These are phyloP conservation scores for Bretschneidera sinensis DNA, from an alignment of 345 rosid genomes.

Conservation along the genomic window DNA sequence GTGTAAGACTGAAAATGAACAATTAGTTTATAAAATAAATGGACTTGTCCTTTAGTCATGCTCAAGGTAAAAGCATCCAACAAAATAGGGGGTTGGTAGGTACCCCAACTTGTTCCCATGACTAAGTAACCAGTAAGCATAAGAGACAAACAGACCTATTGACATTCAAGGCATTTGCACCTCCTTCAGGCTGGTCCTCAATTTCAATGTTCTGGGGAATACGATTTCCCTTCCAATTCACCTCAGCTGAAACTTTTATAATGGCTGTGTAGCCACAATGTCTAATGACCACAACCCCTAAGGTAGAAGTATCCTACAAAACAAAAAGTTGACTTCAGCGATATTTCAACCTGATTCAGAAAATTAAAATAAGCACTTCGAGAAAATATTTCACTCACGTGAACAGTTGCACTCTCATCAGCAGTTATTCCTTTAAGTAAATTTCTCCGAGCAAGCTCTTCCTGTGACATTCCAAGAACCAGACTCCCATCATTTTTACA, in stretches of 20 bases:
- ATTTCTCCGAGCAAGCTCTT: slow-evolving; percentile 64
- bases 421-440: slow-evolving; percentile 95
- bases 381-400: slow-evolving; percentile 46
- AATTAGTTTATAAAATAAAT: too few species aligned
- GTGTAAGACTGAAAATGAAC: too few species aligned
- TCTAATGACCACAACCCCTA: slow-evolving; percentile 83
- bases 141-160: slow-evolving; percentile 53
- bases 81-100: background rate
- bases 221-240: slow-evolving; percentile 42
- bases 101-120: background rate
- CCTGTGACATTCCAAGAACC: slow-evolving; percentile 58
- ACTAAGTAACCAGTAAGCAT: slow-evolving; percentile 14
- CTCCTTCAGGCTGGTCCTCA: slow-evolving; percentile 92
- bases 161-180: slow-evolving; percentile 81
- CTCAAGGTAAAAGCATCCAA: background rate
- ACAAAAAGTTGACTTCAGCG: slow-evolving; percentile 25
- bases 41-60: too few species aligned
- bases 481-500: slow-evolving; percentile 64
- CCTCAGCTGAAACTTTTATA: slow-evolving; percentile 62
- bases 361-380: slow-evolving; percentile 16
- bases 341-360: slow-evolving; percentile 23
- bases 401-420: slow-evolving; percentile 93
- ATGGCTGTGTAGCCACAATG: slow-evolving; percentile 82
- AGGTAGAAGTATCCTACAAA: slow-evolving; percentile 77
- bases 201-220: slow-evolving; percentile 61